A percentile compares a stretch with the other conserved stretches of the same genome.
These are phyloP conservation scores for Aaosphaeria arxii DNA, from an alignment of 2,329 filamentous ascomycete genomes.

Conservation along the genomic window DNA sequence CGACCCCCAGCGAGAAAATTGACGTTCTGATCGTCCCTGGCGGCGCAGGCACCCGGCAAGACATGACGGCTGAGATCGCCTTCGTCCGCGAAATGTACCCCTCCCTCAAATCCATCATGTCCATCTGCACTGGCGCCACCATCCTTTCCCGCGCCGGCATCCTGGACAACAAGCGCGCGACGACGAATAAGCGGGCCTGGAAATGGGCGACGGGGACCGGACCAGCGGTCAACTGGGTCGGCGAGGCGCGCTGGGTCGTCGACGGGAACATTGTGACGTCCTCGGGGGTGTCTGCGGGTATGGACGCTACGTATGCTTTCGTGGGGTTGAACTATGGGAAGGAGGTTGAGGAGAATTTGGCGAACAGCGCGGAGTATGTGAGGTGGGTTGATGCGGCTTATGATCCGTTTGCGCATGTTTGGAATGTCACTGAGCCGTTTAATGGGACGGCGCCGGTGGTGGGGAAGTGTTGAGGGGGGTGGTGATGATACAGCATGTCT, in stretches of 20 bases:
- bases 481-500: too few species aligned
- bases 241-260: slow-evolving; percentile 56
- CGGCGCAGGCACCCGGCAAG: slow-evolving; percentile 48
- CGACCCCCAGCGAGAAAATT: slow-evolving; percentile 27
- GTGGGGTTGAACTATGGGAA: slow-evolving; percentile 53
- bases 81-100: slow-evolving; percentile 52
- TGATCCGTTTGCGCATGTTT: slow-evolving; percentile 54
- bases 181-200: slow-evolving; percentile 64
- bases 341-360: slow-evolving; percentile 46
- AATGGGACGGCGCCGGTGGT: background rate
- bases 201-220: slow-evolving; percentile 41
- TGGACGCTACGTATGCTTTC: slow-evolving; percentile 59
- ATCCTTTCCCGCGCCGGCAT: slow-evolving; percentile 59
- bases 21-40: slow-evolving; percentile 66
- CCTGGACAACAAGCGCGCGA: slow-evolving; percentile 58
- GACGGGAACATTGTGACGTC: slow-evolving; percentile 67
- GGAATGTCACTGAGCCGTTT: slow-evolving; percentile 5
- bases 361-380: slow-evolving; percentile 54
- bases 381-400: slow-evolving; percentile 47
- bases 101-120: slow-evolving; percentile 55
- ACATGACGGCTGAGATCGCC: slow-evolving; percentile 38
- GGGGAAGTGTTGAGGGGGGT: background rate
- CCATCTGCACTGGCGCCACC: slow-evolving; percentile 64
- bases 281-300: slow-evolving; percentile 61
- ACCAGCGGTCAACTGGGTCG: slow-evolving; percentile 55